Evolutionary conservation across 257 asterid species (phyloP), one percentile per base, ranked within the genome.

Genomic region (Salvia splendens): DNA sequence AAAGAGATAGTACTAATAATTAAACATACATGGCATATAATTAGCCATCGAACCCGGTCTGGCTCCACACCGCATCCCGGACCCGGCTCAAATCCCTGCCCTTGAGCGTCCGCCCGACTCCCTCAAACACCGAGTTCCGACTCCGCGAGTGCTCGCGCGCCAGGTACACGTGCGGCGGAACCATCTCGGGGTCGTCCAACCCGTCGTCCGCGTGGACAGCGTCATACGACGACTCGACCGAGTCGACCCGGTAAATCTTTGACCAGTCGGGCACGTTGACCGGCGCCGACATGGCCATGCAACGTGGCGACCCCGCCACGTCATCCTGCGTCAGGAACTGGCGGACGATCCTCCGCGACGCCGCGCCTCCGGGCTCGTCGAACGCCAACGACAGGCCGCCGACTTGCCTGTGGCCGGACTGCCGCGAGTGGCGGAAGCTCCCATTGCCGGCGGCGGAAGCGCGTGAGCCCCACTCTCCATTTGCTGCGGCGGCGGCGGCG

Each of bases 41-140:
- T 77, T 64, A 91, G 15, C 96, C 98, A 55, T 89, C 75, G 77
- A 89, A 92, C 51, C 96, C 95, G 57, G 98, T 92, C 69, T 87
- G 98, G 65, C 92, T 89, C 98, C 98, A 92, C 4, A 89, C 98
- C 0, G 96, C 96, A 42, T 92, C 98, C 8, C 98, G 78, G 6
- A 92, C 98, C 42, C 98, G 85, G 53, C 98, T 89, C 89, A 87
- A 0, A 58, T 89, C 98, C 16, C 98, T 82, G 0, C 98, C 98
- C 80, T 92, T 92, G 5, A 92, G 83, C 0, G 96, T 92, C 0
- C 96, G 76, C 0, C 96, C 98, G n/a, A 83, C 93, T 0, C 98
- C 98, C 62, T 85, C 96, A 2, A 86, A 86, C 14, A 83, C 95
- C 5, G 95, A 89, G 70, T 83, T 75, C 20, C 89, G 71, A 76